phyloP scores from a whole-genome alignment of 495 filamentous ascomycete species.

The Aspergillus diversus region DNA sequence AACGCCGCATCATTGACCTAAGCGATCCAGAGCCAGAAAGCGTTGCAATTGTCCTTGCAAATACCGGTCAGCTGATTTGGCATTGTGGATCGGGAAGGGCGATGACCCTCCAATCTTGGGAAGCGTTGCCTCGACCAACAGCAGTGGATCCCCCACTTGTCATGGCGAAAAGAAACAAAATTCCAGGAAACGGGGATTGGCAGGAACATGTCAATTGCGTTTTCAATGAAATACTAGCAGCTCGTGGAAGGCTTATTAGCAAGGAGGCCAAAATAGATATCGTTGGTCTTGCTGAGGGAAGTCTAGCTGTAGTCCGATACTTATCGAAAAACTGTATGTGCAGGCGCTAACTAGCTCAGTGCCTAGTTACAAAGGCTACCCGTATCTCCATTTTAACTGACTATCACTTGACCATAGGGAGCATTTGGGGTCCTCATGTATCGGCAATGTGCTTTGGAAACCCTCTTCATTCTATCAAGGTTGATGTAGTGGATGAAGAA shows the following conservation, averaged over 20 bases:
- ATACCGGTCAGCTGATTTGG: constrained; percentile 73
- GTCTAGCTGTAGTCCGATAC: constrained; percentile 55
- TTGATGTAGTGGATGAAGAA: constrained; percentile 26
- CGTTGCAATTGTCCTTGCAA: constrained; percentile 65
- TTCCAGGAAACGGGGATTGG: constrained; percentile 55
- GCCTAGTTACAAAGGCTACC: not conserved
- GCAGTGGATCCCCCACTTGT: constrained; percentile 49
- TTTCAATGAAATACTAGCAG: constrained; percentile 62
- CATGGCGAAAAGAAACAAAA: constrained; percentile 50
- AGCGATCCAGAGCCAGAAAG: constrained; percentile 9
- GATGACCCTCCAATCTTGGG: constrained; percentile 58
- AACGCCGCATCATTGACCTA: not conserved
- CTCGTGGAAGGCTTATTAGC: constrained; percentile 36
- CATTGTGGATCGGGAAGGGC: constrained; percentile 58
- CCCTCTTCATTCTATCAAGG: constrained; percentile 31
- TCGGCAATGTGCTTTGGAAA: constrained; percentile 39
- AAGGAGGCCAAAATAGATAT: constrained; percentile 61
- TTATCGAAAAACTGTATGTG: constrained; percentile 57
- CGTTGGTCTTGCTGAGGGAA: constrained; percentile 64
- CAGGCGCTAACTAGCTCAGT: constrained; percentile 13
- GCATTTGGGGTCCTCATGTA: constrained; percentile 36
- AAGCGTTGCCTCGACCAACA: constrained; percentile 55
- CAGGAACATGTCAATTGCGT: constrained; percentile 63
- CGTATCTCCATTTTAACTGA: not conserved
- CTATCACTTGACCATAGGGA: constrained; percentile 32